Conservation (phyloP, 164 flowering plant genomes). For the Chloranthus sessilifolius region DNA sequence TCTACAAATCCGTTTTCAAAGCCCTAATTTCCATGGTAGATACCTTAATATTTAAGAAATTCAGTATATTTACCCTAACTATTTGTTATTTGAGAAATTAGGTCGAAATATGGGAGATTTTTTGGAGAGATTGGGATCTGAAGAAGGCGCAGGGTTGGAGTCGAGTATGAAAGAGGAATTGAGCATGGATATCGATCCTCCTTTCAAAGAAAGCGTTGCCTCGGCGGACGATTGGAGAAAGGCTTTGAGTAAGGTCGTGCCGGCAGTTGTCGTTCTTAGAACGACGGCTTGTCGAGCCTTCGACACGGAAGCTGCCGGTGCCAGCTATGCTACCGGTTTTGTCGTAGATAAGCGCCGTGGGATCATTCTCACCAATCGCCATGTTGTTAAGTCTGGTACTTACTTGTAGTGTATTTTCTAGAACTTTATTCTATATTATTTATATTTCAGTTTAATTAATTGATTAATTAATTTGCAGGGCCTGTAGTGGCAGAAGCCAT, state of each 20-base stretch:
- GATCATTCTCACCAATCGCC: slow-evolving; percentile 94
- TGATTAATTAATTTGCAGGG: slow-evolving; percentile 30
- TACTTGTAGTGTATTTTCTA: background rate
- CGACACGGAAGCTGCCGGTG: slow-evolving; percentile 86
- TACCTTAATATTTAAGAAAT: too few relatives aligned
- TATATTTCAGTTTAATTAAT: background rate
- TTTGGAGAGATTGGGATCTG: slow-evolving; percentile 58
- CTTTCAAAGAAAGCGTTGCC: slow-evolving; percentile 49
- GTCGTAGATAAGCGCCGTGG: slow-evolving; percentile 86
- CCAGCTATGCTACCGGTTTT: slow-evolving; percentile 90
- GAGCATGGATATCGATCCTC: slow-evolving; percentile 86
- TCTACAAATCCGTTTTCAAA: too few relatives aligned
- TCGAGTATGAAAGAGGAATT: slow-evolving; percentile 52
- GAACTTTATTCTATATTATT: background rate
- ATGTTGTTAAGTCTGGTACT: slow-evolving; percentile 90
- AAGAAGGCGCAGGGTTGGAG: slow-evolving; percentile 27
- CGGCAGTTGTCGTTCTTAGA: slow-evolving; percentile 88
- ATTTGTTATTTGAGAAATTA: too few relatives aligned
- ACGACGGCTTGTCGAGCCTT: slow-evolving; percentile 86
- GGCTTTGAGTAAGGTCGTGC: slow-evolving; percentile 78
- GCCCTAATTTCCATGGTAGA: too few relatives aligned
- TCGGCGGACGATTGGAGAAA: slow-evolving; percentile 90
- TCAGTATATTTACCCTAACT: too few relatives aligned
- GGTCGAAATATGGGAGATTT: slow-evolving; percentile 40
- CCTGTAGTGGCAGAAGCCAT: slow-evolving; percentile 96